Base-by-base conservation (phyloP, 2,329 filamentous ascomycete species). In the Scopulariopsis brevicaulis region DNA sequence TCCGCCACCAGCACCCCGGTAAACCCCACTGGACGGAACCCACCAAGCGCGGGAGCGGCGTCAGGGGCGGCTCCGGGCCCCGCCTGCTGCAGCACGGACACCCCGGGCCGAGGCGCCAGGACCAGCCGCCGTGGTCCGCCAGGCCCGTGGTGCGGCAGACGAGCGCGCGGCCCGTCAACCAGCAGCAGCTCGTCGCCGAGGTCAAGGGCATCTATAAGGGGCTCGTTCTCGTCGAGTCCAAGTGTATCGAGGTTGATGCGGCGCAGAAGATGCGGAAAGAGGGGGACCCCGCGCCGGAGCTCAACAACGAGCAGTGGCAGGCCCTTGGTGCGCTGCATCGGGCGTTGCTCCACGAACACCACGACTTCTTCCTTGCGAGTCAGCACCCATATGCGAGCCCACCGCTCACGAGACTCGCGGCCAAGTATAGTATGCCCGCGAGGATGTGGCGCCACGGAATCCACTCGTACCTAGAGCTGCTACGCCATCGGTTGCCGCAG, bases 361-460 rank as follows among this genome's bases (percentile, higher is more conserved):
- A 92, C 59, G 89, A 93, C 61, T 93, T 93, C 65, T 92, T 96
- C 59, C 74, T 96, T 1, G 92, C 92, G 0, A 89, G 84, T 0
- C 91, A 96, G 63, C 91, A 97, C 65, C 92, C 90, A 0, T 87
- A 85, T 0, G 89, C 90, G 0, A 88, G 80, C 25, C 77, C 78
- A 0, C 82, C 85, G 0, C 68, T 97, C 0, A 78, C 81, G 3
- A 75, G 82, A 0, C 70, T 96, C 0, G 86, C 91, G 0, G 79
- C 80, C 0, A 94, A 94, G 61, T 96, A 96, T 64, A 84, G 85
- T 0, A 96, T 97, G 90, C 92, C 93, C 0, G 90, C 89, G 0
- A 77, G 93, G 0, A 94, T 97, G 89, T 97, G 94, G 94, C 80
- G 90, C 0, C 89, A 96, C 64, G 93, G 89, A 0, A 96, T 97